phyloP scores from a whole-genome alignment of 352 stramenopile genomes.

The Pythium aphanidermatum region DNA sequence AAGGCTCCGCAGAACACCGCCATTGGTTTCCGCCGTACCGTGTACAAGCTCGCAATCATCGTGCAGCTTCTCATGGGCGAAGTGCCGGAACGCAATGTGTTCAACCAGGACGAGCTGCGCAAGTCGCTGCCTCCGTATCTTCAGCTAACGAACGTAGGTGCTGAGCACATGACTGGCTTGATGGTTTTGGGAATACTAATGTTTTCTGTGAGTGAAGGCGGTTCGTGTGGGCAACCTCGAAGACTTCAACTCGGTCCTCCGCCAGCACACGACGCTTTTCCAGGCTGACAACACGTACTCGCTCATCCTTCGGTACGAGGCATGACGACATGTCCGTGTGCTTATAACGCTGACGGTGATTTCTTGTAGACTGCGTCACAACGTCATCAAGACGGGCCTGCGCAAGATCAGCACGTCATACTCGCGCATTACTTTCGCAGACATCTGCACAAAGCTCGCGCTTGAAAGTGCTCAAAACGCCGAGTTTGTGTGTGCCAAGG shows the following conservation, averaged over 20 bases:
- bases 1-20: conserved; percentile 96
- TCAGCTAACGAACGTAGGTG: conserved; percentile 89
- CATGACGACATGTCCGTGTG: neutral
- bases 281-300: conserved; percentile 94
- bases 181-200: neutral
- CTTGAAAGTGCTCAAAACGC: conserved; percentile 90
- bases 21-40: conserved; percentile 93
- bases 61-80: conserved; percentile 98
- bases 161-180: neutral
- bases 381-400: conserved; percentile 98
- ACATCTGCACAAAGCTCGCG: conserved; percentile 93
- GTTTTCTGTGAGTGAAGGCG: conserved; percentile 43
- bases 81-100: conserved; percentile 94
- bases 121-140: conserved; percentile 92
- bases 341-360: neutral
- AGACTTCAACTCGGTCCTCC: conserved; percentile 91
- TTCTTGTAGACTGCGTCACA: conserved; percentile 87
- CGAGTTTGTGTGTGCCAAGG: conserved; percentile 98
- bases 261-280: conserved; percentile 83
- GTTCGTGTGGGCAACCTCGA: conserved; percentile 95
- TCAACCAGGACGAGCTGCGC: conserved; percentile 88
- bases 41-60: conserved; percentile 96
- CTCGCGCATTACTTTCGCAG: conserved; percentile 82
- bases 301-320: conserved; percentile 89
- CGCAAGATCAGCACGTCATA: conserved; percentile 97